phyloP scores from a whole-genome alignment of 345 rosid genomes.

The Syzygium aqueum region DNA sequence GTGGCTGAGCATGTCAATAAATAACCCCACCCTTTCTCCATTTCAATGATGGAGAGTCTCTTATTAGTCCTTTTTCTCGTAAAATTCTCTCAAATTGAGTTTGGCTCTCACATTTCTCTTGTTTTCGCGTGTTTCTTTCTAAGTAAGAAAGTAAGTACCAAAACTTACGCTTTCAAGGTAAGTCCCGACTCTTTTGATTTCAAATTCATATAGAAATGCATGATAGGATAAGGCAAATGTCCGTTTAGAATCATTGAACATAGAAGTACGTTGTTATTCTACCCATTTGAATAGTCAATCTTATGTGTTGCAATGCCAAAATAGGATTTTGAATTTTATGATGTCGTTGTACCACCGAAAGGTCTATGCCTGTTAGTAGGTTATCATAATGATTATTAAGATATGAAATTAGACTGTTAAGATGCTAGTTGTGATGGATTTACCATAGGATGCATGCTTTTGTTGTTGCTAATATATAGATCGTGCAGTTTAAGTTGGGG shows the following conservation, averaged over 20 bases:
- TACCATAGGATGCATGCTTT: neutral
- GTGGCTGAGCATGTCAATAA: no score
- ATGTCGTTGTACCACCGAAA: neutral
- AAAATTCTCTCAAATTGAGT: no score
- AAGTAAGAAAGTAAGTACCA: neutral
- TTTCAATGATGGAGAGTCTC: no score
- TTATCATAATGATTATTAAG: no score
- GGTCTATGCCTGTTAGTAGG: neutral
- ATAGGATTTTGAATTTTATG: neutral
- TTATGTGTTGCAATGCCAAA: neutral
- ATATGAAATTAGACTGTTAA: neutral
- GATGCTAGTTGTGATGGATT: neutral
- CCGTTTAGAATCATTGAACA: neutral
- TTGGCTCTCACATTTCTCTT: no score
- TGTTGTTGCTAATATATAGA: neutral
- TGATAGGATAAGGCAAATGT: neutral
- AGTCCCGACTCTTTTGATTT: neutral
- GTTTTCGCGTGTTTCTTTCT: neutral
- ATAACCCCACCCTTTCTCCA: no score
- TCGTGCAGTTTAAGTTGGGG: neutral
- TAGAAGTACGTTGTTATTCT: neutral
- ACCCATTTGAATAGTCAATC: neutral
- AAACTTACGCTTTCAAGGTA: neutral
- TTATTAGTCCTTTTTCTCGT: no score
- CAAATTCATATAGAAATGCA: neutral